phyloP scores from a whole-genome alignment of 495 filamentous ascomycete species.

The Echria macrotheca region DNA sequence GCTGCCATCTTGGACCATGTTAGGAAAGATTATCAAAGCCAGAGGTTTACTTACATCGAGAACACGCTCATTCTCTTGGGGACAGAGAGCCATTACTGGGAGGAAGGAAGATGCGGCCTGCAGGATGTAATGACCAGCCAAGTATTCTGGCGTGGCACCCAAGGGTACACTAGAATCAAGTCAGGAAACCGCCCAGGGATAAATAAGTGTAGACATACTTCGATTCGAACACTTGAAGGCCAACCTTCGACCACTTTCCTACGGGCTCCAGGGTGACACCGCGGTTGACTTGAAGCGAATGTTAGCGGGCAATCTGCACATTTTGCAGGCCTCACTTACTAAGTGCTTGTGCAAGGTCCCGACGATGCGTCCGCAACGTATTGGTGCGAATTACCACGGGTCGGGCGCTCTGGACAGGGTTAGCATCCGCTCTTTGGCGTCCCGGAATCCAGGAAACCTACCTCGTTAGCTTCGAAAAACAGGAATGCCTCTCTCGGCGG shows the following conservation, averaged over 20 bases:
- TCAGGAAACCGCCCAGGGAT: not conserved
- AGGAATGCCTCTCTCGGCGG: conserved; percentile 90
- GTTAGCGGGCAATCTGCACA: not conserved
- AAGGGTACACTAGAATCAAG: conserved; percentile 57
- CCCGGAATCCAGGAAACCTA: no score
- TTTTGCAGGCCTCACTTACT: no score
- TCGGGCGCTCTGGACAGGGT: conserved; percentile 47
- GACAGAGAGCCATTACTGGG: conserved; percentile 93
- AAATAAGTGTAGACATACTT: conserved; percentile 28
- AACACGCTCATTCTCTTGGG: conserved; percentile 84
- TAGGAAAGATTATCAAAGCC: not conserved
- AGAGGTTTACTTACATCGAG: conserved; percentile 38
- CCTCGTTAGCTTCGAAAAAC: conserved; percentile 98
- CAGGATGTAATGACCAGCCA: conserved; percentile 95
- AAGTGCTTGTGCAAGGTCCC: conserved; percentile 85
- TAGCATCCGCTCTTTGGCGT: not conserved
- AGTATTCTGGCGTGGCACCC: conserved; percentile 96
- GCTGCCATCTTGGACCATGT: conserved; percentile 71
- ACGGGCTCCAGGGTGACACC: conserved; percentile 94
- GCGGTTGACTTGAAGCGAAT: conserved; percentile 60
- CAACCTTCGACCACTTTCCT: conserved; percentile 98
- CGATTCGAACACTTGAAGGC: conserved; percentile 91
- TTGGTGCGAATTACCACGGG: conserved; percentile 83
- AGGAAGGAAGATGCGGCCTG: conserved; percentile 97
- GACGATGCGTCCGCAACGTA: conserved; percentile 84